Evolutionary conservation across 1,284 basidiomycete genomes (phyloP).

Genomic region (Fomitopsis schrenkii): DNA sequence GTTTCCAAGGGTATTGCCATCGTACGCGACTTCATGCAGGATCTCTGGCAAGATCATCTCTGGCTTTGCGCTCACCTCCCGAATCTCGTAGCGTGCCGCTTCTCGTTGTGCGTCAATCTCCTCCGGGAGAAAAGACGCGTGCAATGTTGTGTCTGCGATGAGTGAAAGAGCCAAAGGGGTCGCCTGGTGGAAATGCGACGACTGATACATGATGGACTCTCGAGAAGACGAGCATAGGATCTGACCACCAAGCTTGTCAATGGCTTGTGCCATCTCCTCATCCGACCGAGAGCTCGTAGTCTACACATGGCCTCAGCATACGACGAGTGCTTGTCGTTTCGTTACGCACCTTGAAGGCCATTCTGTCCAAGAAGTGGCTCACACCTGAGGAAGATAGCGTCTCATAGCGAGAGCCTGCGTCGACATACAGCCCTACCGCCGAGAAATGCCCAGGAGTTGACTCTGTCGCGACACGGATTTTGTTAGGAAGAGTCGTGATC

Average conservation of each 20-base stretch:
- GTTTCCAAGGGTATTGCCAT: slow-evolving; percentile 80
- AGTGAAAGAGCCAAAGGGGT: slow-evolving; percentile 83
- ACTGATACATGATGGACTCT: slow-evolving; percentile 98
- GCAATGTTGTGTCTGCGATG: slow-evolving; percentile 87
- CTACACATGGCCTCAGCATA: slow-evolving; percentile 29
- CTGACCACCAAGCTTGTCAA: slow-evolving; percentile 89
- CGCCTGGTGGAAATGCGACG: slow-evolving; percentile 86
- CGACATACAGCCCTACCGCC: slow-evolving; percentile 90
- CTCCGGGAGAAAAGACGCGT: slow-evolving; percentile 73
- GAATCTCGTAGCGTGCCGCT: slow-evolving; percentile 90
- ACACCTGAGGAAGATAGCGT: slow-evolving; percentile 72
- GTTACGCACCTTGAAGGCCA: slow-evolving; percentile 88
- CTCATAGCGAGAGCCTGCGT: slow-evolving; percentile 94
- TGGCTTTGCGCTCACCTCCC: slow-evolving; percentile 86
- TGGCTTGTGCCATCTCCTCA: slow-evolving; percentile 78
- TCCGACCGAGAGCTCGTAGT: slow-evolving; percentile 56
- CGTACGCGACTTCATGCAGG: slow-evolving; percentile 85
- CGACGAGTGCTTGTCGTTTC: background rate
- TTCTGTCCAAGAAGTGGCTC: slow-evolving; percentile 90
- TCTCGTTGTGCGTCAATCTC: slow-evolving; percentile 86
- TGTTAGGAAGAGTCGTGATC: slow-evolving; percentile 89
- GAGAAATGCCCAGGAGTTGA: slow-evolving; percentile 92
- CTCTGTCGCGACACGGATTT: slow-evolving; percentile 90
- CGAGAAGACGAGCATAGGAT: slow-evolving; percentile 90
- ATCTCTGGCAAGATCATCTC: slow-evolving; percentile 96